These are phyloP conservation scores for Volvox africanus DNA, from an alignment of 139 green algal species.

Conservation along the genomic window DNA sequence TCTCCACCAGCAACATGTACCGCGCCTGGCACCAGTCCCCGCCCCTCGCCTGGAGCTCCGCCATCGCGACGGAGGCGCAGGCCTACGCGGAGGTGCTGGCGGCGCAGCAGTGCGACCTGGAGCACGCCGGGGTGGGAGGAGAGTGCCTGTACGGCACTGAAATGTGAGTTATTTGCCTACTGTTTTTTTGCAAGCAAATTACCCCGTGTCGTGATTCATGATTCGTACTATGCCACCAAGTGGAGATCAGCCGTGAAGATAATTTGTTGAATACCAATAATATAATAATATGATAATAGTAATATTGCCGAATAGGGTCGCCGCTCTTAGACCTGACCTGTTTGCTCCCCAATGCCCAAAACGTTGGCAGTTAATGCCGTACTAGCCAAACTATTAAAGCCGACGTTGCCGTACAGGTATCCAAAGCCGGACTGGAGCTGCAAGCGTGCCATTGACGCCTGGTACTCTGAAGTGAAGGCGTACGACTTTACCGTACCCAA, in stretches of 20 bases:
- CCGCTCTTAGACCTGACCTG: too few relatives aligned
- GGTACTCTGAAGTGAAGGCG: conserved; percentile 16
- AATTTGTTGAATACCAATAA: too few relatives aligned
- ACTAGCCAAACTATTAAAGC: too few relatives aligned
- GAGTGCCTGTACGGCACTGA: conserved; percentile 7
- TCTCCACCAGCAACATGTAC: conserved; percentile 18
- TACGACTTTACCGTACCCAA: conserved; percentile 6
- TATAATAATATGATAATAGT: too few relatives aligned
- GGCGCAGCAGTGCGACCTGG: background rate
- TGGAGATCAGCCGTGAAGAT: too few relatives aligned
- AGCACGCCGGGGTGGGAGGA: conserved; percentile 11
- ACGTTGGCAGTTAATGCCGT: too few relatives aligned
- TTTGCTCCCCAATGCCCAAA: too few relatives aligned
- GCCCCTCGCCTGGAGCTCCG: conserved; percentile 1
- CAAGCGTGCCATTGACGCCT: conserved; percentile 28
- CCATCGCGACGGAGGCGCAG: background rate
- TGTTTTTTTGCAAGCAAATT: too few relatives aligned
- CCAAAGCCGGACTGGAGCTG: conserved; percentile 24
- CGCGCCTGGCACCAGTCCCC: background rate
- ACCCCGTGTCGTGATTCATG: too few relatives aligned
- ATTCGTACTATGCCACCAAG: too few relatives aligned
- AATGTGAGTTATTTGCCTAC: too few relatives aligned
- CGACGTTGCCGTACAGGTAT: background rate
- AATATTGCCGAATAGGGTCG: too few relatives aligned
- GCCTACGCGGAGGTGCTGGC: conserved; percentile 24